Evolutionary conservation across 176 grass and related monocot species (phyloP).

Genomic region (Musa itinerans): DNA sequence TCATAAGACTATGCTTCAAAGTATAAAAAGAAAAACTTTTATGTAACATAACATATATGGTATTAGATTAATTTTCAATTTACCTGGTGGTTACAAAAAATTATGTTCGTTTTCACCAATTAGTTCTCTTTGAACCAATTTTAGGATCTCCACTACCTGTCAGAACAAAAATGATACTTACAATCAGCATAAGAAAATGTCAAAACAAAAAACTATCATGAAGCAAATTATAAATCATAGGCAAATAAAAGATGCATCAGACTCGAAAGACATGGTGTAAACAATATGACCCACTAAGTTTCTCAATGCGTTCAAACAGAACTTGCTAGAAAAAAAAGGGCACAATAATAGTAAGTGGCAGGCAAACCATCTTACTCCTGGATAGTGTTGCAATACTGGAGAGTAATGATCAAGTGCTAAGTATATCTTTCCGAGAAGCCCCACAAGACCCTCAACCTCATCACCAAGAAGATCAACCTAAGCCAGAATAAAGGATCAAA

Average conservation of each 20-base stretch:
- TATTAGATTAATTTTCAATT: not conserved
- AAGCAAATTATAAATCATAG: not conserved
- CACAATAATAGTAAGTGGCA: not conserved
- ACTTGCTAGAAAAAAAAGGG: not conserved
- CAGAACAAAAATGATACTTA: not conserved
- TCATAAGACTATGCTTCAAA: not conserved
- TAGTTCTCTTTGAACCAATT: slow-evolving; percentile 17
- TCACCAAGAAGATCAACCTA: slow-evolving; percentile 86
- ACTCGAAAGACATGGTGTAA: not conserved
- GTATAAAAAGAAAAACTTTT: not conserved
- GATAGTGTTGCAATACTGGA: slow-evolving; percentile 79
- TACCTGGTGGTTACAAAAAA: not conserved
- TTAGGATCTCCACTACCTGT: slow-evolving; percentile 18
- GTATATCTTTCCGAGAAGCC: slow-evolving; percentile 68
- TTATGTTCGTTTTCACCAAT: slow-evolving; percentile 10
- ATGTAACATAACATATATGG: not conserved
- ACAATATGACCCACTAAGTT: not conserved
- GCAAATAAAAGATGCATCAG: not conserved
- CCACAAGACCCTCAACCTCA: slow-evolving; percentile 66
- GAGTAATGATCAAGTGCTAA: slow-evolving; percentile 88
- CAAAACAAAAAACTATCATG: not conserved
- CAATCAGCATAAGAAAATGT: not conserved
- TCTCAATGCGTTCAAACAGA: not conserved
- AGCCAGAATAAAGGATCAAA: slow-evolving; percentile 17
- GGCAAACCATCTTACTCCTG: slow-evolving; percentile 44